A percentile compares a stretch with the other conserved stretches of the same genome.
Conservation (phyloP, 805 yeast genomes). For the Lipomyces anomalus region DNA sequence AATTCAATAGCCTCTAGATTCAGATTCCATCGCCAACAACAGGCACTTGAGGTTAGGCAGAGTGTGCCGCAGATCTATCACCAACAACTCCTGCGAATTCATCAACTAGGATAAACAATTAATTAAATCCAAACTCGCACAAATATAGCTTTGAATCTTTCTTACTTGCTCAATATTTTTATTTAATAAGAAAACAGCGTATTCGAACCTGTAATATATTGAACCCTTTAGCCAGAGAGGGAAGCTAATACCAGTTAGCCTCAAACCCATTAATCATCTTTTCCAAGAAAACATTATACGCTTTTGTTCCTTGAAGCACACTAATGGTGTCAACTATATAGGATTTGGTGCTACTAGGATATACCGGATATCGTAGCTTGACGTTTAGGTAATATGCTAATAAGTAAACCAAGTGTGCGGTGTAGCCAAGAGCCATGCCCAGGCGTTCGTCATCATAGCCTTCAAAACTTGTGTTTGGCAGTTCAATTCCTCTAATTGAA, state of each 20-base stretch:
- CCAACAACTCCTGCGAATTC: slow-evolving; percentile 27
- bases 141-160: too few relatives aligned
- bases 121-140: too few relatives aligned
- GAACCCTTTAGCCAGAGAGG: slow-evolving; percentile 49
- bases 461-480: slow-evolving; percentile 28
- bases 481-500: slow-evolving; percentile 34
- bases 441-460: slow-evolving; percentile 26
- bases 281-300: too few relatives aligned
- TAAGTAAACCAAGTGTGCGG: slow-evolving; percentile 40
- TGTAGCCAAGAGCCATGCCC: slow-evolving; percentile 44
- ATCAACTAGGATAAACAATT: too few relatives aligned
- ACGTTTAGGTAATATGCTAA: slow-evolving; percentile 41
- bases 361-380: slow-evolving; percentile 47
- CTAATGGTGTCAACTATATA: slow-evolving; percentile 47
- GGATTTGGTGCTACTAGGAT: slow-evolving; percentile 44
- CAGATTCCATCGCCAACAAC: slow-evolving; percentile 19
- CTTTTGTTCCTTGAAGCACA: slow-evolving; percentile 35
- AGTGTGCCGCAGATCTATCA: slow-evolving; percentile 25
- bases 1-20: too few relatives aligned
- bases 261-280: not conserved
- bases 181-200: slow-evolving; percentile 43
- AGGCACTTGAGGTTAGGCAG: slow-evolving; percentile 25
- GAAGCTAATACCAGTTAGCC: slow-evolving; percentile 26
- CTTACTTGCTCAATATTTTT: slow-evolving; percentile 49
- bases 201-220: slow-evolving; percentile 43